Evolutionary conservation across 2,329 filamentous ascomycete species (phyloP).

Genomic region (Paracoccidioides lutzii): DNA sequence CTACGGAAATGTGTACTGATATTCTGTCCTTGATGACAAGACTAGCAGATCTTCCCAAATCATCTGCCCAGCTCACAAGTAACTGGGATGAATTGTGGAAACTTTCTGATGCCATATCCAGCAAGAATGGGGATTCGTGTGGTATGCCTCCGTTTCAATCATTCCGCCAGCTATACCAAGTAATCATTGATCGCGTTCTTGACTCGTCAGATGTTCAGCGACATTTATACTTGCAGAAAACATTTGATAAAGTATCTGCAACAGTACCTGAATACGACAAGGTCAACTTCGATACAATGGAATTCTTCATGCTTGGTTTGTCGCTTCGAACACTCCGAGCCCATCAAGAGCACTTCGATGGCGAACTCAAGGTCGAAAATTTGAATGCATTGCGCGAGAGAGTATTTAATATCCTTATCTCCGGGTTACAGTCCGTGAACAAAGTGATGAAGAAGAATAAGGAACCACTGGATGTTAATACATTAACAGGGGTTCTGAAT

Average conservation of each 20-base stretch:
- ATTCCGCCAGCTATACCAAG: slow-evolving; percentile 25
- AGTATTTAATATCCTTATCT: slow-evolving; percentile 22
- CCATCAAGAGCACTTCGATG: slow-evolving; percentile 20
- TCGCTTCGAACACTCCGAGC: slow-evolving; percentile 24
- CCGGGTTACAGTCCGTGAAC: slow-evolving; percentile 24
- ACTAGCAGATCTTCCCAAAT: slow-evolving; percentile 28
- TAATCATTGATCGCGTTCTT: slow-evolving; percentile 24
- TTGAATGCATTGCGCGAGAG: slow-evolving; percentile 22
- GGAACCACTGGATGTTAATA: slow-evolving; percentile 19
- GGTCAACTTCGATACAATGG: slow-evolving; percentile 23
- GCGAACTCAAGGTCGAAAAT: slow-evolving; percentile 19
- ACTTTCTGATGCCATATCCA: slow-evolving; percentile 23
- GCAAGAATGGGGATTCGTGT: slow-evolving; percentile 19
- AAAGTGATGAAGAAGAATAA: slow-evolving; percentile 21
- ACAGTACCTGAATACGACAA: slow-evolving; percentile 21
- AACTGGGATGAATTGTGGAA: slow-evolving; percentile 27
- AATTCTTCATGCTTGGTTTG: slow-evolving; percentile 24
- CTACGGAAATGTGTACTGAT: slow-evolving; percentile 15
- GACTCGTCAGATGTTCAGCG: slow-evolving; percentile 23
- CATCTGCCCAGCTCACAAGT: slow-evolving; percentile 23
- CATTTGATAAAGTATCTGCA: slow-evolving; percentile 20
- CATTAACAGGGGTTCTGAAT: slow-evolving; percentile 25
- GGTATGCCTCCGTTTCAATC: slow-evolving; percentile 7
- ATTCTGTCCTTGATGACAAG: slow-evolving; percentile 29
- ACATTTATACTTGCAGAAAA: slow-evolving; percentile 23